phyloP scores from a whole-genome alignment of 2,329 filamentous ascomycete genomes.

The Aspergillus sp. region DNA sequence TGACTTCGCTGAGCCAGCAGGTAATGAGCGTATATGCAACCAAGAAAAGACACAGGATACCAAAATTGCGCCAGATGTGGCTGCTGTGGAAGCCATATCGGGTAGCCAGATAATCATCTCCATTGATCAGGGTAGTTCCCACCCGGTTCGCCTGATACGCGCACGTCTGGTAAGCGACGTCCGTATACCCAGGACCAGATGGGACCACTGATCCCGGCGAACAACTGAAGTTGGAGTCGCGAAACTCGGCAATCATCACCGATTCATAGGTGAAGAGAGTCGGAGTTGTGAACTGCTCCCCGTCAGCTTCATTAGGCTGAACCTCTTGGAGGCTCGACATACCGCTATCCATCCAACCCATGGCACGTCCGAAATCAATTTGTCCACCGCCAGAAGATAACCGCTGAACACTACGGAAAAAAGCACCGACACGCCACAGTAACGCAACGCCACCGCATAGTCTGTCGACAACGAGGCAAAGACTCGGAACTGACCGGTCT shows the following conservation, averaged over 20 bases:
- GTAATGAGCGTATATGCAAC: slow-evolving; percentile 64
- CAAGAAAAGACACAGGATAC: slow-evolving; percentile 65
- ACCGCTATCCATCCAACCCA: slow-evolving; percentile 55
- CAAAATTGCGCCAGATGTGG: slow-evolving; percentile 65
- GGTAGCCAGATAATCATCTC: slow-evolving; percentile 47
- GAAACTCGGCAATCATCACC: slow-evolving; percentile 58
- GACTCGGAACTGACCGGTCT: slow-evolving; percentile 56
- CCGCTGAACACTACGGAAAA: slow-evolving; percentile 56
- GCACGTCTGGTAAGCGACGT: slow-evolving; percentile 52
- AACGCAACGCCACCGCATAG: slow-evolving; percentile 57
- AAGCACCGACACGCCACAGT: slow-evolving; percentile 53
- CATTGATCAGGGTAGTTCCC: slow-evolving; percentile 45
- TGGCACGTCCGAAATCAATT: slow-evolving; percentile 49
- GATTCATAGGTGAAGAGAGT: slow-evolving; percentile 56
- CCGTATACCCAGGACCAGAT: slow-evolving; percentile 43
- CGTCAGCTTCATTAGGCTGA: neutral
- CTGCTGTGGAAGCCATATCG: slow-evolving; percentile 45
- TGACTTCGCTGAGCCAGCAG: slow-evolving; percentile 57
- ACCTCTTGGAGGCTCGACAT: slow-evolving; percentile 2
- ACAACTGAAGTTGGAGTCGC: slow-evolving; percentile 49
- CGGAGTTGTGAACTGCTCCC: slow-evolving; percentile 40
- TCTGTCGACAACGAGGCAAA: slow-evolving; percentile 53
- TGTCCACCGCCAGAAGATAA: slow-evolving; percentile 55
- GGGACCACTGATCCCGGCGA: slow-evolving; percentile 50
- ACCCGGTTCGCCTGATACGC: slow-evolving; percentile 47